These are phyloP conservation scores for Cyclotella atomus DNA, from an alignment of 108 stramenopile genomes.

Conservation along the genomic window DNA sequence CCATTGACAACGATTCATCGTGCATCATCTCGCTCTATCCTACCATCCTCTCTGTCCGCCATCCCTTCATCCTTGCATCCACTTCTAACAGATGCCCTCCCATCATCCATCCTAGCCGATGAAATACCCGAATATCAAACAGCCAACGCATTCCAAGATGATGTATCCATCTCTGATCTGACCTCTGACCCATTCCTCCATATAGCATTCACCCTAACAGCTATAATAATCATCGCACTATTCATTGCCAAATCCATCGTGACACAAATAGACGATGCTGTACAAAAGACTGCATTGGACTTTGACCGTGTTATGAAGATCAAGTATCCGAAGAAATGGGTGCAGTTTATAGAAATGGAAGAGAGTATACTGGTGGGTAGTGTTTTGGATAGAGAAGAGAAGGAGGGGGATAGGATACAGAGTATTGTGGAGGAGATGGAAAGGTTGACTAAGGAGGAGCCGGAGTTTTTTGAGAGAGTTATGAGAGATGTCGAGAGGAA, in stretches of 20 bases:
- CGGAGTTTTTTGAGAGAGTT: constrained; percentile 27
- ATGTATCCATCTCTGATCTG: constrained; percentile 24
- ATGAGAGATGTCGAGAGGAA: constrained; percentile 27
- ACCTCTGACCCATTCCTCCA: constrained; percentile 35
- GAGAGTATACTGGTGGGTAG: neutral
- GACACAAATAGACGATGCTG: constrained; percentile 36
- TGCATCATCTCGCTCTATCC: too few relatives aligned
- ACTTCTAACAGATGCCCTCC: too few relatives aligned
- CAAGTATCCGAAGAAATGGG: constrained; percentile 44
- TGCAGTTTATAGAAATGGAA: constrained; percentile 10
- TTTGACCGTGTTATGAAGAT: constrained; percentile 30
- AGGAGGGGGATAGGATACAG: constrained; percentile 31
- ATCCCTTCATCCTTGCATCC: too few relatives aligned
- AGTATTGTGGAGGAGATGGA: constrained; percentile 34
- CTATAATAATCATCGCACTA: constrained; percentile 19
- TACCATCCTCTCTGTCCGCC: too few relatives aligned
- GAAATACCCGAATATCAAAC: constrained; percentile 20
- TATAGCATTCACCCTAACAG: constrained; percentile 20
- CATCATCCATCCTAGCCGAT: constrained; percentile 14
- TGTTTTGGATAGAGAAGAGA: neutral
- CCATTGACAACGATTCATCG: too few relatives aligned
- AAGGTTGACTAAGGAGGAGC: constrained; percentile 23
- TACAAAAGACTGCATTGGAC: constrained; percentile 28
- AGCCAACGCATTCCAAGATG: constrained; percentile 32
- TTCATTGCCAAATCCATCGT: constrained; percentile 34